A percentile compares a stretch with the other conserved stretches of the same genome.
Conservation (phyloP, 108 stramenopile genomes). For the Aurantiochytrium sp. region DNA sequence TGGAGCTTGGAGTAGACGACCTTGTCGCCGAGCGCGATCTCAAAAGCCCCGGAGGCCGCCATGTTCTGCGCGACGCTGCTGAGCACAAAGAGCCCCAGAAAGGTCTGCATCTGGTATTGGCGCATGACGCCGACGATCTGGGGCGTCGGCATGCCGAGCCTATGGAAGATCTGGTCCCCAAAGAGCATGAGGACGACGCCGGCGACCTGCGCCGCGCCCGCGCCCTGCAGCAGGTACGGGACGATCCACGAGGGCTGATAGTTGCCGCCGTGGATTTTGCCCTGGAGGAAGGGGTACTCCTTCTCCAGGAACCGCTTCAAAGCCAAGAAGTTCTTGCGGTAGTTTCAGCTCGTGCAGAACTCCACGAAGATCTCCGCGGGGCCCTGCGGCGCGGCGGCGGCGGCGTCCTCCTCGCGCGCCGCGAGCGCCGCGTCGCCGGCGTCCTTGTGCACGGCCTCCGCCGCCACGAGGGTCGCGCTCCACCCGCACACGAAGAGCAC, state of each 20-base stretch:
- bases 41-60: not conserved
- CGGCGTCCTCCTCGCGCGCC: not conserved
- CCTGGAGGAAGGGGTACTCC: not conserved
- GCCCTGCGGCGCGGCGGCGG: not conserved
- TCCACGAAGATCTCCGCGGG: not conserved
- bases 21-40: not conserved
- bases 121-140: not conserved
- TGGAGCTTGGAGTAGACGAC: not conserved
- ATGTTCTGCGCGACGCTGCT: conserved; percentile 22
- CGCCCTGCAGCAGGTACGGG: not conserved
- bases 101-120: not conserved
- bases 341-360: conserved; percentile 12
- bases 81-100: not conserved
- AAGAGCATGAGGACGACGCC: not conserved
- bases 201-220: not conserved
- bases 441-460: not conserved
- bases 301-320: conserved; percentile 28
- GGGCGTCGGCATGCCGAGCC: not conserved
- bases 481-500: too few species aligned
- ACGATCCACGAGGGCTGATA: not conserved
- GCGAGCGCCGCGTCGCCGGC: not conserved
- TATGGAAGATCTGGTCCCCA: not conserved
- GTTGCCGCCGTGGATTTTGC: not conserved
- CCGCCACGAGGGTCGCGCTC: not conserved
- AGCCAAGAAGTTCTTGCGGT: conserved; percentile 19